Evolutionary conservation across 129 eudicot species (phyloP).

Genomic region (Cynara cardunculus): DNA sequence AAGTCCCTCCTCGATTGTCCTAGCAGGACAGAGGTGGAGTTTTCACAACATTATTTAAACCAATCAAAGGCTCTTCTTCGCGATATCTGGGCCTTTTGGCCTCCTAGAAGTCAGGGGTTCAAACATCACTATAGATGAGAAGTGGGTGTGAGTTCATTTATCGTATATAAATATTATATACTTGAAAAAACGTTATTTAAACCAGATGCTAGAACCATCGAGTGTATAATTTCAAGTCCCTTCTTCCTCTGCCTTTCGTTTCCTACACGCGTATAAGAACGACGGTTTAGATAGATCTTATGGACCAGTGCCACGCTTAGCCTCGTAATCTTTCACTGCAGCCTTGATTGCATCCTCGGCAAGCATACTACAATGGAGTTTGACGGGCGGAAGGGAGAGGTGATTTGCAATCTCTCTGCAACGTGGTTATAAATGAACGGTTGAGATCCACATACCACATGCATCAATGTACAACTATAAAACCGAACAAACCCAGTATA

Average conservation of each 20-base stretch:
- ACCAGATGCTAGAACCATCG: not conserved
- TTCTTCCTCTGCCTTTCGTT: not conserved
- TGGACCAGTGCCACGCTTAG: constrained; percentile 36
- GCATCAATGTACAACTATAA: not conserved
- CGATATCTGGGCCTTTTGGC: no score
- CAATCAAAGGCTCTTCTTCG: no score
- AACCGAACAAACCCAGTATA: not conserved
- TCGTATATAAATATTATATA: not conserved
- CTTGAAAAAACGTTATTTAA: not conserved
- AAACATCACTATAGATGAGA: no score
- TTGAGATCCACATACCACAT: not conserved
- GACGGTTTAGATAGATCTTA: not conserved
- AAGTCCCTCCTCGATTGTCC: not conserved
- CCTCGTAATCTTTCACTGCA: constrained; percentile 75
- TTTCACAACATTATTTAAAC: no score
- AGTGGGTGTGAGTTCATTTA: no score
- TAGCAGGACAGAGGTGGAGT: no score
- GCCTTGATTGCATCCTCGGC: constrained; percentile 98
- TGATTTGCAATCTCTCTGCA: constrained; percentile 90
- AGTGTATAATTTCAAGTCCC: not conserved
- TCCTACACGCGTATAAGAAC: not conserved
- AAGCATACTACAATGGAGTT: constrained; percentile 93
- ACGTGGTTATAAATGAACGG: not conserved
- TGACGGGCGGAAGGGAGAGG: constrained; percentile 85
- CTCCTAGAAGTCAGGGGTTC: no score